These are phyloP conservation scores for Colletotrichum sojae DNA, from an alignment of 2,329 filamentous ascomycete species.

Conservation along the genomic window DNA sequence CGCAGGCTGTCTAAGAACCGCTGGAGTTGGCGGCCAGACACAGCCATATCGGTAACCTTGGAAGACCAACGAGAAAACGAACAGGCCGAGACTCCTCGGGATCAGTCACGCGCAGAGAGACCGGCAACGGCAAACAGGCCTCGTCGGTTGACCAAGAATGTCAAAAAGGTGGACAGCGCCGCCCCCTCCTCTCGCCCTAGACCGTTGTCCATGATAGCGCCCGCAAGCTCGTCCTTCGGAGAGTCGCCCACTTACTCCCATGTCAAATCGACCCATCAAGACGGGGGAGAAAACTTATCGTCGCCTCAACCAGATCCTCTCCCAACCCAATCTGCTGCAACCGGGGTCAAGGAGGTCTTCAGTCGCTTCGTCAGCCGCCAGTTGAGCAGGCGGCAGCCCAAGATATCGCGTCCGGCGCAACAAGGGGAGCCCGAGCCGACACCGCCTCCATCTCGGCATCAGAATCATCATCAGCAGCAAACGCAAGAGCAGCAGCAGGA, in stretches of 20 bases:
- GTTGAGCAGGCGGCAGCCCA: conserved; percentile 11
- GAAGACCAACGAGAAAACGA: conserved; percentile 26
- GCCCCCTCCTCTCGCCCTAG: conserved; percentile 10
- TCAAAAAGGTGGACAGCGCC: conserved; percentile 8
- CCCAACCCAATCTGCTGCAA: not conserved
- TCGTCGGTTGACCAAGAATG: conserved; percentile 16
- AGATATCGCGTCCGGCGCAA: not conserved
- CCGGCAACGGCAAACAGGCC: conserved; percentile 6
- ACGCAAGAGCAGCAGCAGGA: conserved; percentile 1
- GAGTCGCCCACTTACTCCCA: conserved; percentile 16
- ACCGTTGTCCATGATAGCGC: conserved; percentile 30
- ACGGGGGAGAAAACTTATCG: not conserved
- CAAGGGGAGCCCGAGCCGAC: conserved; percentile 18
- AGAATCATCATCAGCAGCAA: not conserved
- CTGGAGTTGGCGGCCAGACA: conserved; percentile 38
- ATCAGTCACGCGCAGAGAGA: conserved; percentile 6
- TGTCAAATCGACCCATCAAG: conserved; percentile 4
- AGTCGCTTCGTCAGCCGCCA: conserved; percentile 28
- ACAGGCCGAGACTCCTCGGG: not conserved
- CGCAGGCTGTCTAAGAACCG: conserved; percentile 32
- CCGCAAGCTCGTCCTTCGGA: conserved; percentile 25
- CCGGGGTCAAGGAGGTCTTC: conserved; percentile 30
- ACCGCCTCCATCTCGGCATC: conserved; percentile 23
- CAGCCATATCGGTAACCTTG: conserved; percentile 15
- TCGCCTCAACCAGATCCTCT: conserved; percentile 12